Base-by-base conservation (phyloP, 2,329 filamentous ascomycete species). In the Monilinia polystroma region DNA sequence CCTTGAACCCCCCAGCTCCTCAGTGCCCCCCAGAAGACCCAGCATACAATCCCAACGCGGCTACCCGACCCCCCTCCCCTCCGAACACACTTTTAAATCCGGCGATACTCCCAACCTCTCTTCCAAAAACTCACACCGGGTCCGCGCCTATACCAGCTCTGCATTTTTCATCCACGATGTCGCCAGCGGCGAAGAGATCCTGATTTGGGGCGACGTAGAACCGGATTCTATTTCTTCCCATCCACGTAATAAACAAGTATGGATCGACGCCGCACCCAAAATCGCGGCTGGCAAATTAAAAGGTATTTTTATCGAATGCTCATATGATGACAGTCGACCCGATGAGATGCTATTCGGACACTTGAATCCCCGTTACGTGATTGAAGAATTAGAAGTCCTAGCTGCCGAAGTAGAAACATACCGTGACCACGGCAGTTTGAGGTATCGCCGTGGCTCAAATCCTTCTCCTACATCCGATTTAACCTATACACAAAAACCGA, bases 151-250 rank as follows among this genome's bases (percentile, higher is more conserved):
- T 68, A 92, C 97, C 76, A 96, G 92, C 70, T 95, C 93, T 23
- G 94, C 92, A 0, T 98, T 93, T 78, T 98, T 99, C 78, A 90
- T 99, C 70, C 90, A 92, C 49, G 90, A 95, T 68, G 81, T 89
- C 45, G 76, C 80, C 0, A 90, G 87, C 0, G 85, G 86, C 1
- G 84, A 85, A 43, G 94, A 99, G 78, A 86, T 98, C 3, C 85
- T 99, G 68, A 91, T 99, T 59, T 98, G 97, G 76, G 95, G 95
- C 23, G 95, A 99, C 72, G 91, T 98, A 49, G 95, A 99, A 75
- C 93, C 95, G 0, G 95, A 99, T 77, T 89, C 87, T 11, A 79
- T 98, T 35, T 96, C 92, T 0, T 79, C 94, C 2, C 89, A 86
- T 1, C 93, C 94, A 0, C 87, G 93, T 32, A 98, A 95, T 71